These are phyloP conservation scores for Naegleria gruberi DNA, from an alignment of 208 protist species.

Conservation along the genomic window DNA sequence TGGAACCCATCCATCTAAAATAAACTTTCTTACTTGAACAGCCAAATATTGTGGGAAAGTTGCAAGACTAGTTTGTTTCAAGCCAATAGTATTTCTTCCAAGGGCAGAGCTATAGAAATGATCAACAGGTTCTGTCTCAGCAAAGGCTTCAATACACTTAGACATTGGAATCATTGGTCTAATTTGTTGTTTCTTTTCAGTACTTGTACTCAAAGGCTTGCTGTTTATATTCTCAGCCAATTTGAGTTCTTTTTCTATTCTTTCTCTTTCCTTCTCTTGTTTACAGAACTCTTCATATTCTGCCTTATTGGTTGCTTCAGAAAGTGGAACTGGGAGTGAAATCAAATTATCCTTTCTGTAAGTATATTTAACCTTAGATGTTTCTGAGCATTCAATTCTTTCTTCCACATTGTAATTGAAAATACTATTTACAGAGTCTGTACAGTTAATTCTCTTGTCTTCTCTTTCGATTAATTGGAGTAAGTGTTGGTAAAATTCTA, in stretches of 20 bases:
- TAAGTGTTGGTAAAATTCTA: constrained; percentile 86
- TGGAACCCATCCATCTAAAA: constrained; percentile 60
- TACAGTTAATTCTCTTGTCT: constrained; percentile 40
- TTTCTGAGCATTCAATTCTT: constrained; percentile 67
- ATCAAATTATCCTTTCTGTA: constrained; percentile 67
- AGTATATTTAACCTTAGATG: constrained; percentile 73
- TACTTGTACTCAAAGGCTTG: too few relatives aligned
- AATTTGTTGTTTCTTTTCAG: background rate
- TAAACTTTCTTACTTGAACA: constrained; percentile 61
- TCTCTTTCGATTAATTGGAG: constrained; percentile 65
- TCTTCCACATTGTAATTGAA: constrained; percentile 75
- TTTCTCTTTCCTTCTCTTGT: constrained; percentile 37
- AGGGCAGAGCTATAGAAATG: constrained; percentile 58
- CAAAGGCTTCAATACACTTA: constrained; percentile 49
- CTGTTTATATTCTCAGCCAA: background rate
- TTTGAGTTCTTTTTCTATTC: constrained; percentile 44
- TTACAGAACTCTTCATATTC: constrained; percentile 33
- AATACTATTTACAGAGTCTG: constrained; percentile 24
- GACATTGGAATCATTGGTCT: constrained; percentile 55
- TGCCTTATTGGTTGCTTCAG: constrained; percentile 43
- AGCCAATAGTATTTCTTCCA: constrained; percentile 45
- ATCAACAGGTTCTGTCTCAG: constrained; percentile 45
- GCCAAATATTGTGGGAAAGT: constrained; percentile 74
- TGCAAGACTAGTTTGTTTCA: constrained; percentile 47
- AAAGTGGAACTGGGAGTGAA: constrained; percentile 69